Evolutionary conservation across 2,329 filamentous ascomycete species (phyloP), one percentile per base, ranked within the genome.

Genomic region (Tolypocladium guangdongense): DNA sequence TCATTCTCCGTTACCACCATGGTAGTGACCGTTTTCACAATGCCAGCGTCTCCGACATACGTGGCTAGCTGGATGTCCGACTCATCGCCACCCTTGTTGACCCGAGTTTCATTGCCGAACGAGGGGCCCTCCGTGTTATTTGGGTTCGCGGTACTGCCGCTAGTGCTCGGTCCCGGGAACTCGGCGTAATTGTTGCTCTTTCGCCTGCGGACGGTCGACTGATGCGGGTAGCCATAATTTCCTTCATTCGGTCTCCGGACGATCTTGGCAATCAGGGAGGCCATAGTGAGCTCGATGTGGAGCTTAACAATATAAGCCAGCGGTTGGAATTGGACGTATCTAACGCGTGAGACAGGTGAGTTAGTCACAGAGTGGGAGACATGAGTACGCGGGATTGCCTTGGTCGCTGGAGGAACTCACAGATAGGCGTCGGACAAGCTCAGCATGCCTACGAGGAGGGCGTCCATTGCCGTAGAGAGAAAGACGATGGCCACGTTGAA

Each of bases 271-370:
- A 79, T 78, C 27, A 79, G 69, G 27, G 73, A 71, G 32, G 76
- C 75, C 75, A 79, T 78, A 22, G 71, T 70, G 60, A 79, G 70
- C 57, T 79, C 76, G 57, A 79, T 78, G 57, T 78, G 72, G 18
- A 79, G 69, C 55, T 79, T 79, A 51, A 78, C 69, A 30, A 77
- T 70, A 57, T 78, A 79, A 2, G 74, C 75, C 3, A 78, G 66
- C 0, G 76, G 76, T 35, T 77, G 73, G 56, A 79, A 77, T 58
- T 77, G 75, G 36, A 76, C 71, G 55, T 63, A 66, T 54, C 65
- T 63, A 27, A 6, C 11, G 22, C 33, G 18, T 36, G 6, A 35
- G 33, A 18, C 14, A 18, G 16, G 14, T 36, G 35, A 5, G 35
- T 36, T 18, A 36, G 35, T 18, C 35, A 33, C 37, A 39, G 53